These are phyloP conservation scores for Pyricularia sp. DNA, from an alignment of 2,329 filamentous ascomycete species.

Conservation along the genomic window DNA sequence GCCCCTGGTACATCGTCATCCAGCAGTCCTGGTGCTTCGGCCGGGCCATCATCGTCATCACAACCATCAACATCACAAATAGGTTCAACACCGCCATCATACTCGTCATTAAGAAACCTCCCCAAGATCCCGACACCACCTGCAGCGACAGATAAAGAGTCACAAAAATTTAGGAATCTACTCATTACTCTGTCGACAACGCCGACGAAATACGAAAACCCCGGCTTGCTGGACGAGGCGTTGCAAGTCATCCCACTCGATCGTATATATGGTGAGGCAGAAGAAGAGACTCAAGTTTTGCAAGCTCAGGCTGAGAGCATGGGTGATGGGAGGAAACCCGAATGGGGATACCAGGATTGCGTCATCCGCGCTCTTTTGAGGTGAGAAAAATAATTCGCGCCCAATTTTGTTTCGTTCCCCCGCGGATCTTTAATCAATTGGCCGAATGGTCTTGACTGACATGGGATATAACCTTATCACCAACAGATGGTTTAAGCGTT, in stretches of 20 bases:
- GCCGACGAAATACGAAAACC: constrained; percentile 91
- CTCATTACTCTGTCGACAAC: constrained; percentile 77
- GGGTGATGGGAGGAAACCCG: constrained; percentile 63
- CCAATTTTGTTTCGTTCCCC: background rate
- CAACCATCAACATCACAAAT: constrained; percentile 6
- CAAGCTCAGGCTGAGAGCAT: constrained; percentile 80
- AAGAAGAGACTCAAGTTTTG: constrained; percentile 82
- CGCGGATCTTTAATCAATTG: constrained; percentile 6
- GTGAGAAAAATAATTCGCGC: constrained; percentile 32
- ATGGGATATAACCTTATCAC: constrained; percentile 4
- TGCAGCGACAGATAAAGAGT: constrained; percentile 46
- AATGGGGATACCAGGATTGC: constrained; percentile 97
- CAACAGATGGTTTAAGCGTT: constrained; percentile 79
- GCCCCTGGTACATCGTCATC: constrained; percentile 27
- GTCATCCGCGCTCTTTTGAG: constrained; percentile 77
- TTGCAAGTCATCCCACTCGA: constrained; percentile 77
- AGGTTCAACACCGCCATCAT: constrained; percentile 29
- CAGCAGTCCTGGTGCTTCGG: constrained; percentile 34
- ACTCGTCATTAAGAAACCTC: constrained; percentile 35
- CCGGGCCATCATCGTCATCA: constrained; percentile 19
- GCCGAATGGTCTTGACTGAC: background rate
- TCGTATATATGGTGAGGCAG: constrained; percentile 82
- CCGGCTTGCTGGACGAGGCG: constrained; percentile 84
- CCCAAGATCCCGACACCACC: constrained; percentile 60
- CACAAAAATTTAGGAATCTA: constrained; percentile 67